A percentile compares a stretch with the other conserved stretches of the same genome.
Evolutionary conservation across 176 grass and related monocot genomes (phyloP).

Genomic region (Eragrostis curvula): DNA sequence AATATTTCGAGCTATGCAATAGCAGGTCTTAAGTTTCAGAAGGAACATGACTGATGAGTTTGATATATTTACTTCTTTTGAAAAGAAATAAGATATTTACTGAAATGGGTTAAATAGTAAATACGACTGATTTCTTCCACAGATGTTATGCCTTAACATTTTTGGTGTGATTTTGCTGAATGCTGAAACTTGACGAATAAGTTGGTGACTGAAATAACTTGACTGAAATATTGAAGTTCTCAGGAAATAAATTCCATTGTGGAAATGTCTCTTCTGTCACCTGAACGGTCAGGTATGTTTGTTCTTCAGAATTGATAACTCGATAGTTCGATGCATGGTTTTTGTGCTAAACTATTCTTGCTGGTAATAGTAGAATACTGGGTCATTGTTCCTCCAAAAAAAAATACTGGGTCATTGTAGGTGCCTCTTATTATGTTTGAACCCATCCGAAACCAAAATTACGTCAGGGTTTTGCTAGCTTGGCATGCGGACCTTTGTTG

Average conservation of each 20-base stretch:
- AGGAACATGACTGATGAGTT: background rate
- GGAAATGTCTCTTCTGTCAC: background rate
- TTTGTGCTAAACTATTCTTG: background rate
- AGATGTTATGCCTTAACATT: no score
- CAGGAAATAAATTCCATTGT: background rate
- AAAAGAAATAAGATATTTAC: no score
- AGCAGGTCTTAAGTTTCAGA: no score
- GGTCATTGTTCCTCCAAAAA: no score
- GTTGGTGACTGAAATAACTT: background rate
- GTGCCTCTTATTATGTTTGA: background rate
- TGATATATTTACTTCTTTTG: background rate
- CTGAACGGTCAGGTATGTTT: no score
- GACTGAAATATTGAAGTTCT: background rate
- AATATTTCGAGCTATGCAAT: no score
- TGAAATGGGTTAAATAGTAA: background rate
- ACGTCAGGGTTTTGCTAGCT: background rate
- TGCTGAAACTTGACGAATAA: background rate
- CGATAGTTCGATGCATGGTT: background rate
- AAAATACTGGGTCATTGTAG: no score
- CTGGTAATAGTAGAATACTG: background rate
- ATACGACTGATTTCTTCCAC: no score
- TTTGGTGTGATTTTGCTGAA: background rate
- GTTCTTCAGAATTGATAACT: background rate
- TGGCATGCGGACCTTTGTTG: background rate
- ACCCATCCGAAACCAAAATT: background rate